These are phyloP conservation scores for Penicillium sp. DNA, from an alignment of 2,329 filamentous ascomycete genomes.

Conservation along the genomic window DNA sequence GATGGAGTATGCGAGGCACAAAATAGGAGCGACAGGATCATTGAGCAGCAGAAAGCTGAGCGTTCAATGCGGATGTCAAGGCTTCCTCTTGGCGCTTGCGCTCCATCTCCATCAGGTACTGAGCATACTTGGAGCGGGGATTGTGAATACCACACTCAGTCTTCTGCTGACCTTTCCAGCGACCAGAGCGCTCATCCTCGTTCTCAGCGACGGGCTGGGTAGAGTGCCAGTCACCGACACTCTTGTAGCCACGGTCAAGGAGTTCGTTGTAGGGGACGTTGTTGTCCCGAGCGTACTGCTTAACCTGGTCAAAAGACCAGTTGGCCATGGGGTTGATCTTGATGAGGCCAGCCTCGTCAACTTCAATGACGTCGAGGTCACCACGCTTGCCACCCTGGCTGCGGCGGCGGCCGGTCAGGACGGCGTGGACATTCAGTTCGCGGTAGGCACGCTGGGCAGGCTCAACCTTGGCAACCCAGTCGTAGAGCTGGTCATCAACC, in stretches of 20 bases:
- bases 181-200: slow-evolving; percentile 92
- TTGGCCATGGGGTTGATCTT: slow-evolving; percentile 97
- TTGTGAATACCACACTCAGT: slow-evolving; percentile 99
- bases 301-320: slow-evolving; percentile 89
- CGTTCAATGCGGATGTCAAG: slow-evolving; percentile 46
- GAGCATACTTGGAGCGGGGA: slow-evolving; percentile 88
- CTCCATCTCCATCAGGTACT: slow-evolving; percentile 75
- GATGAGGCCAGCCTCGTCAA: slow-evolving; percentile 87
- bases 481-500: slow-evolving; percentile 82
- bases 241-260: slow-evolving; percentile 94
- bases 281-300: slow-evolving; percentile 81
- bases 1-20: slow-evolving; percentile 6
- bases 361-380: slow-evolving; percentile 84
- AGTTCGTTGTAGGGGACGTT: slow-evolving; percentile 91
- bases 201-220: slow-evolving; percentile 85
- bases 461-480: slow-evolving; percentile 97
- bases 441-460: slow-evolving; percentile 88
- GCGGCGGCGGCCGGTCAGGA: slow-evolving; percentile 86
- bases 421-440: slow-evolving; percentile 82
- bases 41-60: slow-evolving; percentile 29
- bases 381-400: slow-evolving; percentile 93
- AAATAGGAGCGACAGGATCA: slow-evolving; percentile 12
- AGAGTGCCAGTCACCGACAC: slow-evolving; percentile 96
- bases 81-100: slow-evolving; percentile 63
- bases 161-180: slow-evolving; percentile 96